These are phyloP conservation scores for Zygoascus biomembranicola DNA, from an alignment of 805 yeast species.

Conservation along the genomic window DNA sequence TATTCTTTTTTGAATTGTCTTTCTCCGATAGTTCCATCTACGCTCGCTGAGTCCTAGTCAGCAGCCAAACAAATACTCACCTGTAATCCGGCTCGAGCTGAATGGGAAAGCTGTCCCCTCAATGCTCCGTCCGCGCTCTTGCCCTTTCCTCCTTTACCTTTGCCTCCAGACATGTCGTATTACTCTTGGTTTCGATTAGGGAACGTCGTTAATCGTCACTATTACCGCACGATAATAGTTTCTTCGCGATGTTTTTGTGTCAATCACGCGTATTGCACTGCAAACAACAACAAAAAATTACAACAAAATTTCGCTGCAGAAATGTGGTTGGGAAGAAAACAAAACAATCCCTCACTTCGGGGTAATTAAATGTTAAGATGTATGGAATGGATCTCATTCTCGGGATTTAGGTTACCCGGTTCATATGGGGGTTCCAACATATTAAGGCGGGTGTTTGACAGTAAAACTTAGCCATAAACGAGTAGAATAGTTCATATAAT, in stretches of 20 bases:
- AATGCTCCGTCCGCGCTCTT: conserved; percentile 45
- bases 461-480: no score
- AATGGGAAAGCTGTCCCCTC: conserved; percentile 67
- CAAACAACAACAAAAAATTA: neutral
- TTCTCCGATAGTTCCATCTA: no score
- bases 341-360: neutral
- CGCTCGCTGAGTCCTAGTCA: no score
- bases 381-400: no score
- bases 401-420: neutral
- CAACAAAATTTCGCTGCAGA: neutral
- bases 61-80: neutral
- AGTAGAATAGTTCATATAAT: neutral
- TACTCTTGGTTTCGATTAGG: neutral
- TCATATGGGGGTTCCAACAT: no score
- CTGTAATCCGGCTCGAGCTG: conserved; percentile 82
- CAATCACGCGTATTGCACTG: neutral
- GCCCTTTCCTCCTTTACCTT: conserved; percentile 95
- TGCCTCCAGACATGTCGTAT: conserved; percentile 68
- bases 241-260: neutral
- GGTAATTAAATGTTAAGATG: neutral
- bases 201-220: neutral
- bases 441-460: no score
- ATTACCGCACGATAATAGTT: neutral
- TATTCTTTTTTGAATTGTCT: neutral
- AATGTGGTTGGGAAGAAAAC: conserved; percentile 1